phyloP scores from a whole-genome alignment of 768 basidiomycete genomes.

The Rossbeevera mucosa region DNA sequence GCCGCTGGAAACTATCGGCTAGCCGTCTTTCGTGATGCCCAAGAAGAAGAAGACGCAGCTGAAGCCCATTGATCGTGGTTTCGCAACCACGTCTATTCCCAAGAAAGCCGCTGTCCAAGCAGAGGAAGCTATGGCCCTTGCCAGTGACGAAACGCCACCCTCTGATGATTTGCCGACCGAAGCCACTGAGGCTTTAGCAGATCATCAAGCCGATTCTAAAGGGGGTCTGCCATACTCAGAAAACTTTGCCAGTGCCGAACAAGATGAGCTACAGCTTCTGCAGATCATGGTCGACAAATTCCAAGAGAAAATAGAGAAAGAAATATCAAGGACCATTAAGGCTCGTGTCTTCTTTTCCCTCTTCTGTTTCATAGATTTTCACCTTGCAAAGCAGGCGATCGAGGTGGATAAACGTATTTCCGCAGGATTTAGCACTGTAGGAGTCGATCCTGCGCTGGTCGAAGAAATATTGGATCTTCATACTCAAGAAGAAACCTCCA shows the following conservation, averaged over 20 bases:
- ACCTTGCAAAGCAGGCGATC: slow-evolving; percentile 43
- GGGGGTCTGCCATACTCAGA: slow-evolving; percentile 17
- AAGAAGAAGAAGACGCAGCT: slow-evolving; percentile 85
- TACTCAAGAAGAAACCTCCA: slow-evolving; percentile 33
- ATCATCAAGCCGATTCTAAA: slow-evolving; percentile 1
- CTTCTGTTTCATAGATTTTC: not conserved
- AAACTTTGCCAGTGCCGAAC: slow-evolving; percentile 32
- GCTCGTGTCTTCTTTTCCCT: slow-evolving; percentile 34
- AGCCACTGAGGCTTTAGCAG: slow-evolving; percentile 3
- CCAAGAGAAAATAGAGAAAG: slow-evolving; percentile 87
- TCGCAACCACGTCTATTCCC: slow-evolving; percentile 77
- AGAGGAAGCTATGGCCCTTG: slow-evolving; percentile 21
- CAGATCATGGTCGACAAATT: slow-evolving; percentile 75
- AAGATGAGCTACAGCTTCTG: slow-evolving; percentile 51
- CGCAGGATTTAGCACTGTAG: slow-evolving; percentile 54
- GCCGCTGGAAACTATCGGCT: not conserved
- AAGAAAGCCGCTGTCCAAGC: slow-evolving; percentile 54
- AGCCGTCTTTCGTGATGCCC: slow-evolving; percentile 42
- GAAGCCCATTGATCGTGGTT: slow-evolving; percentile 70
- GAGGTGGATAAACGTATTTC: slow-evolving; percentile 79
- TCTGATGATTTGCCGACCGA: slow-evolving; percentile 6
- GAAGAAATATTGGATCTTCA: slow-evolving; percentile 58
- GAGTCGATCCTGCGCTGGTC: slow-evolving; percentile 55
- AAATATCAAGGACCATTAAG: slow-evolving; percentile 67
- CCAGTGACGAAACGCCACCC: slow-evolving; percentile 3